Evolutionary conservation across 169 alveolate genomes (phyloP).

Genomic region (Amoebophrya sp.): DNA sequence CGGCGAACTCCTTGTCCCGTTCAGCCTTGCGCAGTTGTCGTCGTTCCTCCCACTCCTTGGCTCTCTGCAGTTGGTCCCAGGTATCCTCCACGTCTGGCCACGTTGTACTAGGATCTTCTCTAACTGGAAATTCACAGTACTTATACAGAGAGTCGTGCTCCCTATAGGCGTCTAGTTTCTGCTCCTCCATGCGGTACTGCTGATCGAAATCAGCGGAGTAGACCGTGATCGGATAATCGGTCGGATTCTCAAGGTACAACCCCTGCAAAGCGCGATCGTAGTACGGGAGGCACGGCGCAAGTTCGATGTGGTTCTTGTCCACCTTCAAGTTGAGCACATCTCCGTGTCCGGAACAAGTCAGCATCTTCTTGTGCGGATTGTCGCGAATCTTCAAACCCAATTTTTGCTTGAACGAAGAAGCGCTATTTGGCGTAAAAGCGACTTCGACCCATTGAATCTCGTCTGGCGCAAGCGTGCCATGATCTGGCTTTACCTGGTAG

Average conservation of each 20-base stretch:
- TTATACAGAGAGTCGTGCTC: constrained; percentile 5
- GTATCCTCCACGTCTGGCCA: not conserved
- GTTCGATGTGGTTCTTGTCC: constrained; percentile 29
- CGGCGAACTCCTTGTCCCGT: constrained; percentile 35
- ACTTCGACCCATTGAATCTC: constrained; percentile 51
- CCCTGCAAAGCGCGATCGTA: constrained; percentile 60
- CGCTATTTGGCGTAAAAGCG: constrained; percentile 71
- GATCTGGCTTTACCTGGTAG: constrained; percentile 62
- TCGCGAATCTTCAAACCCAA: constrained; percentile 70
- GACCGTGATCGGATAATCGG: constrained; percentile 76
- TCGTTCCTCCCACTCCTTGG: constrained; percentile 28
- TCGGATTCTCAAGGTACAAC: constrained; percentile 66
- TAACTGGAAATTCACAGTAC: not conserved
- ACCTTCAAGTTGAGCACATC: constrained; percentile 31
- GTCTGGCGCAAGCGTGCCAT: constrained; percentile 72
- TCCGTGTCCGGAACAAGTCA: constrained; percentile 50
- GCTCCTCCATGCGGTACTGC: constrained; percentile 71
- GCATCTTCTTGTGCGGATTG: constrained; percentile 66
- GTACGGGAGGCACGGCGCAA: constrained; percentile 85
- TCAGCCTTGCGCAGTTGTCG: constrained; percentile 34
- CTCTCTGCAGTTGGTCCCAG: not conserved
- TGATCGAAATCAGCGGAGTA: constrained; percentile 78
- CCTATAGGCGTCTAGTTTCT: constrained; percentile 54
- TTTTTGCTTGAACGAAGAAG: constrained; percentile 64
- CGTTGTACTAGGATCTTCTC: not conserved